These are phyloP conservation scores for Ambrosia hybrid DNA, from an alignment of 140 eudicot genomes.

Conservation along the genomic window DNA sequence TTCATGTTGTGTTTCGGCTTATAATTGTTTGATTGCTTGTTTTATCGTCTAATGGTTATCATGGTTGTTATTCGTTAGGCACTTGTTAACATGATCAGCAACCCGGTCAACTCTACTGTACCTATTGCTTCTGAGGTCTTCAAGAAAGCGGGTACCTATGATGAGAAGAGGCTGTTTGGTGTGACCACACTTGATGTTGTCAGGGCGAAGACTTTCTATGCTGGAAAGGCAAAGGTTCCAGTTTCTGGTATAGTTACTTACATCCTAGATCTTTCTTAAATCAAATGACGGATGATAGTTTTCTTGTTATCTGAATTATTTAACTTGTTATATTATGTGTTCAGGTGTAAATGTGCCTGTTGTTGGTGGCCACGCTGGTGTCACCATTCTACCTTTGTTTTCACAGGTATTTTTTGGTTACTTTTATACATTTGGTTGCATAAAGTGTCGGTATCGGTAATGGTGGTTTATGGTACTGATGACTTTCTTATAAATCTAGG, in stretches of 20 bases:
- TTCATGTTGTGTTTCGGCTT: background rate
- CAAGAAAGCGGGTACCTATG: constrained; percentile 91
- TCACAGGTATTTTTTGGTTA: constrained; percentile 66
- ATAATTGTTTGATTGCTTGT: background rate
- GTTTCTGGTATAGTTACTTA: constrained; percentile 61
- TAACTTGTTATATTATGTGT: background rate
- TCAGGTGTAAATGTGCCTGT: constrained; percentile 94
- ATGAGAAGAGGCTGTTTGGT: constrained; percentile 56
- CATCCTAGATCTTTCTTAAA: background rate
- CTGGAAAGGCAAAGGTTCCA: constrained; percentile 84
- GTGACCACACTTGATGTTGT: constrained; percentile 97
- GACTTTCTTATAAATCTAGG: constrained; percentile 39
- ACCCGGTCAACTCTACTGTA: constrained; percentile 97
- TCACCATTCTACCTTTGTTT: constrained; percentile 91
- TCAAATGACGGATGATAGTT: background rate
- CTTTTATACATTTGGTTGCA: constrained; percentile 1
- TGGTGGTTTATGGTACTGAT: constrained; percentile 16
- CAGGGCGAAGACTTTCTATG: constrained; percentile 97
- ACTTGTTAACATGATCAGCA: constrained; percentile 90
- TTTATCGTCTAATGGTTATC: background rate
- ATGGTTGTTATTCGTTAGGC: constrained; percentile 50
- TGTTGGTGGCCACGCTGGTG: constrained; percentile 98
- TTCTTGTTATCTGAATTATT: constrained; percentile 9
- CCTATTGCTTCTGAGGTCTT: constrained; percentile 73
- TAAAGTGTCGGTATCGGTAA: background rate